Percentiles rank a stretch among this genome's conserved stretches.
Evolutionary conservation across 2,329 filamentous ascomycete genomes (phyloP).

Genomic region (Drechslerella stenobrocha): DNA sequence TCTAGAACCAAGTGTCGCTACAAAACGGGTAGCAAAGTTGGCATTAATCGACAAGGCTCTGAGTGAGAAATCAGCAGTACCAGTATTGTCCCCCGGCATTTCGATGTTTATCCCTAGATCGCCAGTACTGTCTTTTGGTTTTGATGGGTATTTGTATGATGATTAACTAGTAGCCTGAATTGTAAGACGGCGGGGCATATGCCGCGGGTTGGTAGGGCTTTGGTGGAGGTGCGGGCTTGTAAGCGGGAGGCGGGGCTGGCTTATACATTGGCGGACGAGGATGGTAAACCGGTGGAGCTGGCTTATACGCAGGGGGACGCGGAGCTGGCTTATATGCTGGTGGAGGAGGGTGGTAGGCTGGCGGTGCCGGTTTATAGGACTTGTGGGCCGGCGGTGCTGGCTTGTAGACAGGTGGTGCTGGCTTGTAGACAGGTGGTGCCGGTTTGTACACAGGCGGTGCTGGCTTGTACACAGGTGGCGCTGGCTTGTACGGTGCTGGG

Average conservation of each 20-base stretch:
- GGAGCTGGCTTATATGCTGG: neutral
- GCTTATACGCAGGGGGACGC: constrained; percentile 2
- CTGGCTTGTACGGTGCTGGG: neutral
- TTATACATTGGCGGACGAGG: constrained; percentile 6
- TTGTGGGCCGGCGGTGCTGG: constrained; percentile 9
- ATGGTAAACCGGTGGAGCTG: constrained; percentile 2
- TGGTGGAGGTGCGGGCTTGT: constrained; percentile 10
- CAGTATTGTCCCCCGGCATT: no score
- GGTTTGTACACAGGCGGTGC: constrained; percentile 1
- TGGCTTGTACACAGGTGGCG: neutral
- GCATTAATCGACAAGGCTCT: no score
- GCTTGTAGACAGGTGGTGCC: constrained; percentile 13
- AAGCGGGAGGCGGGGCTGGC: constrained; percentile 6
- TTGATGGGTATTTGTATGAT: no score
- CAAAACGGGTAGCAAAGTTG: no score
- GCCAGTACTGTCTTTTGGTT: no score
- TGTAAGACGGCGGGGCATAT: no score
- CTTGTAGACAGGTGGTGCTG: constrained; percentile 6
- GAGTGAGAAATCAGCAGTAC: no score
- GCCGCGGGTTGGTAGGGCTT: constrained; percentile 10
- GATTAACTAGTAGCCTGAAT: no score
- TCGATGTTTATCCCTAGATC: no score
- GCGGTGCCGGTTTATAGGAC: constrained; percentile 5
- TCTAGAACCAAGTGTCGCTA: no score
- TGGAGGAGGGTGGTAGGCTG: neutral